A percentile compares a stretch with the other conserved stretches of the same genome.
Conservation (phyloP, 805 yeast species). For the Wickerhamomyces chaumierensis region DNA sequence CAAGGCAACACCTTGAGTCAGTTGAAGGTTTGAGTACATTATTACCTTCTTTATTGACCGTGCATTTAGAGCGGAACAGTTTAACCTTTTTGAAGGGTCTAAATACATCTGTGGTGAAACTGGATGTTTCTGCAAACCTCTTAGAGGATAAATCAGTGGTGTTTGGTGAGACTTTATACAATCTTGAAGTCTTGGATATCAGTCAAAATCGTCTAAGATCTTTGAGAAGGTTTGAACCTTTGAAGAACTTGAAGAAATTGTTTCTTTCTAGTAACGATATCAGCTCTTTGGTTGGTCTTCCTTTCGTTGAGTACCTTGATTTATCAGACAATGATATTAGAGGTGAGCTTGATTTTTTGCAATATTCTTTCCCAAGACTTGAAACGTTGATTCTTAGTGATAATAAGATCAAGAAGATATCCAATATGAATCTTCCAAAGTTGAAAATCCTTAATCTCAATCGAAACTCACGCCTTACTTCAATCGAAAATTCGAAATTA, state of each 20-base stretch:
- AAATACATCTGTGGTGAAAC: background rate
- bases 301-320: background rate
- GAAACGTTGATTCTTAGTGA: no score
- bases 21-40: background rate
- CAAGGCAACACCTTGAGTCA: background rate
- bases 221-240: no score
- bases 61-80: background rate
- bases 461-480: no score
- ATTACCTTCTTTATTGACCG: background rate
- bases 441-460: no score
- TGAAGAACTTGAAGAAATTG: background rate
- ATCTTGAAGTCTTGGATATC: background rate
- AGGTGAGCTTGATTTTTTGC: background rate
- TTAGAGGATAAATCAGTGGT: background rate
- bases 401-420: no score
- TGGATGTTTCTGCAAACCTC: background rate
- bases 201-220: background rate
- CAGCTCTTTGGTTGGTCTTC: background rate
- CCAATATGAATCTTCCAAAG: no score
- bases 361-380: no score
- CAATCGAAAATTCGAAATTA: background rate
- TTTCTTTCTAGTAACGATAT: background rate
- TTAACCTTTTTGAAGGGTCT: background rate
- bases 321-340: background rate
- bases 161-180: no score